These are phyloP conservation scores for Penicillium sp. DNA, from an alignment of 2,329 filamentous ascomycete species.

Conservation along the genomic window DNA sequence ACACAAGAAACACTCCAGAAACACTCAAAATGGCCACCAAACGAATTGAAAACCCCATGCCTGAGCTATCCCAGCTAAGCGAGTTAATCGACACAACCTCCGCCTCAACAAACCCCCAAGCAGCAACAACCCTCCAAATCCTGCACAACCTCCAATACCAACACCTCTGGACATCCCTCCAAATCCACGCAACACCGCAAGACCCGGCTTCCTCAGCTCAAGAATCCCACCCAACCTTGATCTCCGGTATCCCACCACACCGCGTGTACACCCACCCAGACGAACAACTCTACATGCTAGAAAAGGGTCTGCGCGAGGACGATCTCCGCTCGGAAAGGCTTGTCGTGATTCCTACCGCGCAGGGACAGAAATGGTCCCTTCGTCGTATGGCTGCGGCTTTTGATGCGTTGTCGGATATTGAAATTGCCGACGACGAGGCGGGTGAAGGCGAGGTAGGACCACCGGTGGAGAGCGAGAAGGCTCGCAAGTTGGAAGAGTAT, in stretches of 20 bases:
- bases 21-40: slow-evolving; percentile 19
- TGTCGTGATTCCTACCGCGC: slow-evolving; percentile 63
- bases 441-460: slow-evolving; percentile 4
- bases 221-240: slow-evolving; percentile 50
- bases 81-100: slow-evolving; percentile 41
- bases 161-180: slow-evolving; percentile 64
- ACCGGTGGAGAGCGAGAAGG: slow-evolving; percentile 31
- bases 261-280: slow-evolving; percentile 67
- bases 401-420: slow-evolving; percentile 51
- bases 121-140: slow-evolving; percentile 61
- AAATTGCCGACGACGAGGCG: slow-evolving; percentile 10
- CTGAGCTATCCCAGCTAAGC: slow-evolving; percentile 45
- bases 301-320: slow-evolving; percentile 51
- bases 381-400: slow-evolving; percentile 60
- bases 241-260: slow-evolving; percentile 65
- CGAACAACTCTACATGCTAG: slow-evolving; percentile 64
- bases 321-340: slow-evolving; percentile 57
- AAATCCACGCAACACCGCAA: slow-evolving; percentile 46
- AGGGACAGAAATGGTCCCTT: slow-evolving; percentile 65
- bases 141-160: slow-evolving; percentile 68
- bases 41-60: slow-evolving; percentile 14
- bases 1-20: neutral
- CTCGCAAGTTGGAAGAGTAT: slow-evolving; percentile 36
- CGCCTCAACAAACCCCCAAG: slow-evolving; percentile 29
- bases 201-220: slow-evolving; percentile 7